phyloP scores from a whole-genome alignment of 1,284 basidiomycete genomes.

The Cystobasidium sp. region DNA sequence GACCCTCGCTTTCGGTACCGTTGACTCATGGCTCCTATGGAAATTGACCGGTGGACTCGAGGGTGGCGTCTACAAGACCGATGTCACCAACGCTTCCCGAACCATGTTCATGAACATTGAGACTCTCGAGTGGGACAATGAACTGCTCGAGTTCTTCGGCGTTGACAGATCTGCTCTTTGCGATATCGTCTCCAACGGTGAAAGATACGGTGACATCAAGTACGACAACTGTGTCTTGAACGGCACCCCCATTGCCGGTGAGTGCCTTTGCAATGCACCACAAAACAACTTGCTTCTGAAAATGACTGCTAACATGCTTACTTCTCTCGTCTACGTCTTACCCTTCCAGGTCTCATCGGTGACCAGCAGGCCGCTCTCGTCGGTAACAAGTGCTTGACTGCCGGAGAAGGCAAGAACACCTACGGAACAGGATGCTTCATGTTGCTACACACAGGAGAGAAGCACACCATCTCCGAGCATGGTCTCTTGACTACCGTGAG shows the following conservation, averaged over 20 bases:
- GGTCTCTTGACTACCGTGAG: conserved; percentile 81
- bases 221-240: conserved; percentile 61
- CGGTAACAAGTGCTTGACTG: conserved; percentile 86
- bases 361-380: conserved; percentile 97
- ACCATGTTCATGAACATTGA: conserved; percentile 87
- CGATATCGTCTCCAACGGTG: conserved; percentile 84
- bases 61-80: conserved; percentile 79
- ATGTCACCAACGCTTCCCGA: conserved; percentile 96
- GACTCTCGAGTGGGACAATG: conserved; percentile 80
- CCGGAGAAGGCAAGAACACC: conserved; percentile 90
- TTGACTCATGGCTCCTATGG: conserved; percentile 96
- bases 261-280: not conserved
- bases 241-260: conserved; percentile 75
- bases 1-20: conserved; percentile 86
- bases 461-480: conserved; percentile 81
- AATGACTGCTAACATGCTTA: conserved; percentile 70
- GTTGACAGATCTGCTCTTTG: conserved; percentile 79
- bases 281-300: conserved; percentile 52
- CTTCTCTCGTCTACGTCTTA: not conserved
- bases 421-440: conserved; percentile 91
- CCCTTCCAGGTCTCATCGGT: conserved; percentile 88
- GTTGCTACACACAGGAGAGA: conserved; percentile 86
- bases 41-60: conserved; percentile 78
- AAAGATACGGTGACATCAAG: conserved; percentile 81
- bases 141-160: conserved; percentile 85